Evolutionary conservation across 2,329 filamentous ascomycete species (phyloP).

Genomic region (Aspergillus sp.): DNA sequence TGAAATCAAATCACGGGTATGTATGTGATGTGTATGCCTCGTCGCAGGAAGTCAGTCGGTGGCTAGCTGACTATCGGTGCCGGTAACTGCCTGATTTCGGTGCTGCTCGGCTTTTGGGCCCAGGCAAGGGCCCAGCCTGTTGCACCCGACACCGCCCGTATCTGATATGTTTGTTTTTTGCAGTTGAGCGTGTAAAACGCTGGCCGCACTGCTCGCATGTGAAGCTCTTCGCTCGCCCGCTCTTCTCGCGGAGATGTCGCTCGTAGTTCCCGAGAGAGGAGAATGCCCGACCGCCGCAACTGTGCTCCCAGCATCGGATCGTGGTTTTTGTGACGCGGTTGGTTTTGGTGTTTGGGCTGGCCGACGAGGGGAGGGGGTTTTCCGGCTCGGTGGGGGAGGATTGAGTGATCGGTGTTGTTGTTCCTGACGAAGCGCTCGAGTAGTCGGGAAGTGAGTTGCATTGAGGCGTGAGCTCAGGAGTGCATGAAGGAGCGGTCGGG

Average conservation of each 20-base stretch:
- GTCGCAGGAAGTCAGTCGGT: neutral
- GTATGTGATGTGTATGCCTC: neutral
- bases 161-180: conserved; percentile 9
- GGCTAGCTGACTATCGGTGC: too few relatives aligned
- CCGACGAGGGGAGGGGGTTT: neutral
- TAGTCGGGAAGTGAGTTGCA: neutral
- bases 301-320: conserved; percentile 11
- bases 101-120: too few relatives aligned
- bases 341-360: neutral
- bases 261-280: conserved; percentile 11
- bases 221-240: conserved; percentile 6
- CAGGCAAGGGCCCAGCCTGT: neutral
- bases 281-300: conserved; percentile 8
- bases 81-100: too few relatives aligned
- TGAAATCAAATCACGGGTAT: neutral
- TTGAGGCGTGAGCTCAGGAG: neutral
- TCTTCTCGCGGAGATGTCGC: conserved; percentile 9
- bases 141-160: conserved; percentile 7
- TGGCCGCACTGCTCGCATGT: conserved; percentile 8
- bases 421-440: neutral
- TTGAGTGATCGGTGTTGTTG: neutral
- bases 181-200: conserved; percentile 9
- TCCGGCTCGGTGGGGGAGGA: neutral
- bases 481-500: neutral
- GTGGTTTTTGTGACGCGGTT: conserved; percentile 2